These are phyloP conservation scores for Lichtheimia ornata DNA, from an alignment of 371 early-diverging fungal species.

Conservation along the genomic window DNA sequence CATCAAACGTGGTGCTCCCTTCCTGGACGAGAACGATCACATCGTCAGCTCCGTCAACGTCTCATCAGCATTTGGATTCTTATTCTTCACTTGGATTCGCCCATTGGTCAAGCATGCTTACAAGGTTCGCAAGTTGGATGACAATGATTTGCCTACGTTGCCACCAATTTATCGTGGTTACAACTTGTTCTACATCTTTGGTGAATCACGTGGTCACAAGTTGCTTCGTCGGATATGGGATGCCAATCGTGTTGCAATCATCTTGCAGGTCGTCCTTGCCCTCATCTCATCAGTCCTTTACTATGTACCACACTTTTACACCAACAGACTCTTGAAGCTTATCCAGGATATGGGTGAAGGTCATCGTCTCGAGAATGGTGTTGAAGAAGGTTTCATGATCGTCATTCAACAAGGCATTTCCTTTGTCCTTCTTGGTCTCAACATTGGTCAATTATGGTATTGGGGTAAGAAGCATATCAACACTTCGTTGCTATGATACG, in stretches of 20 bases:
- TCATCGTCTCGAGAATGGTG: constrained; percentile 11
- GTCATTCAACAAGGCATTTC: constrained; percentile 44
- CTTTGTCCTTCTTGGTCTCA: constrained; percentile 38
- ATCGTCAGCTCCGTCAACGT: constrained; percentile 17
- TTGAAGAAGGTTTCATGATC: constrained; percentile 37
- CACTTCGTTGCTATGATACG: neutral
- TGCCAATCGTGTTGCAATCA: constrained; percentile 26
- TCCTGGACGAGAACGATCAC: constrained; percentile 35
- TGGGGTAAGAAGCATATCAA: constrained; percentile 33
- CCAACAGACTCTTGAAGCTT: constrained; percentile 35
- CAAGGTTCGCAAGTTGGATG: constrained; percentile 26
- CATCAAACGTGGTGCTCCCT: constrained; percentile 29
- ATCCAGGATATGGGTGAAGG: constrained; percentile 31
- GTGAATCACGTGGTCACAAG: constrained; percentile 19
- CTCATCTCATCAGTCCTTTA: constrained; percentile 26
- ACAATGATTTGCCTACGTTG: constrained; percentile 37
- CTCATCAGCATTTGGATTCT: constrained; percentile 17
- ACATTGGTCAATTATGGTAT: constrained; percentile 53
- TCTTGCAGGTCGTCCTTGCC: constrained; percentile 29
- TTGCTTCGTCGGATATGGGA: constrained; percentile 29
- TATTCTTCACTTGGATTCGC: constrained; percentile 21
- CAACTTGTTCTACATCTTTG: constrained; percentile 36
- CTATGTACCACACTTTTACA: constrained; percentile 42
- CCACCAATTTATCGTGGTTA: constrained; percentile 35
- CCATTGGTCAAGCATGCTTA: constrained; percentile 35